phyloP scores from a whole-genome alignment of 2,329 filamentous ascomycete genomes.

The Penicillium frequentans region DNA sequence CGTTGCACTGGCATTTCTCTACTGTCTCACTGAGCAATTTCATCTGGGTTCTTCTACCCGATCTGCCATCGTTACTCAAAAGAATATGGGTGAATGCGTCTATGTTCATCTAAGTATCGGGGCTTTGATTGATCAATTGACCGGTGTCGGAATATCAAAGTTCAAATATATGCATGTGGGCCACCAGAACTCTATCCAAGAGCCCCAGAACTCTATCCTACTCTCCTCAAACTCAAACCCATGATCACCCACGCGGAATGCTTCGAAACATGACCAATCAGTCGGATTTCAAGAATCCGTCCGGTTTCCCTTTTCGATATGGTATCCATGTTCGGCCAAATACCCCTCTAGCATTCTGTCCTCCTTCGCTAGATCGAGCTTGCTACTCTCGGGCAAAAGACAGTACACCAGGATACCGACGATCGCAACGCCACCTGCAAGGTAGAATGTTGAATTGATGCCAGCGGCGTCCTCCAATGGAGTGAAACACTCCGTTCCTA shows the following conservation, averaged over 20 bases:
- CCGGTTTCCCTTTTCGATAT: background rate
- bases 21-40: background rate
- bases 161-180: background rate
- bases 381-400: constrained; percentile 32
- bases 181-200: background rate
- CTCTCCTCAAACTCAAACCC: background rate
- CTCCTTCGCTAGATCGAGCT: constrained; percentile 28
- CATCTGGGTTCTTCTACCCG: background rate
- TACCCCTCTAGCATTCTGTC: constrained; percentile 26
- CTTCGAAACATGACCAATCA: background rate
- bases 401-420: constrained; percentile 31
- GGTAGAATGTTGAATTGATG: constrained; percentile 33
- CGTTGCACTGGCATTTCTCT: background rate
- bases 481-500: constrained; percentile 37
- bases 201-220: background rate
- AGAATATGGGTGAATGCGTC: no score
- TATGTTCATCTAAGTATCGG: no score
- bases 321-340: constrained; percentile 23
- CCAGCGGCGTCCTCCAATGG: constrained; percentile 31
- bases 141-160: no score
- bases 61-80: background rate
- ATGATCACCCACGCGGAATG: background rate
- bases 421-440: constrained; percentile 30
- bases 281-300: background rate
- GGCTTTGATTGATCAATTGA: no score